These are phyloP conservation scores for Epichloe bromicola DNA, from an alignment of 2,329 filamentous ascomycete genomes.

Conservation along the genomic window DNA sequence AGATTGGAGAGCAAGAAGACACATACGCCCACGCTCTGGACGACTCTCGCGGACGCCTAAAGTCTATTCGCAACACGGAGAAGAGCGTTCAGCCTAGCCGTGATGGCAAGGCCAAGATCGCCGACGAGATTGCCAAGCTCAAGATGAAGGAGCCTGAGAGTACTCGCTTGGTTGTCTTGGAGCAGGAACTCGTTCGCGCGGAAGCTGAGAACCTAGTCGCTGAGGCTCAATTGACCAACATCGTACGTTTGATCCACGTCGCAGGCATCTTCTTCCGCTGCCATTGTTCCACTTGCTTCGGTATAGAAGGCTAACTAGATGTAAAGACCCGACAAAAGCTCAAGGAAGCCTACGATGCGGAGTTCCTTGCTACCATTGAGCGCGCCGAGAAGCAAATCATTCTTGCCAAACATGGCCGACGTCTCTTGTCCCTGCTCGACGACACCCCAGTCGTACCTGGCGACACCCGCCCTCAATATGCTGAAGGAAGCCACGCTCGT, in stretches of 20 bases:
- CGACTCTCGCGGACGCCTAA: conserved; percentile 69
- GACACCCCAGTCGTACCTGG: conserved; percentile 84
- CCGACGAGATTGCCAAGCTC: conserved; percentile 82
- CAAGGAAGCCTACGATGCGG: conserved; percentile 83
- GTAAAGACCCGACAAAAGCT: conserved; percentile 89
- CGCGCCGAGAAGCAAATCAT: conserved; percentile 95
- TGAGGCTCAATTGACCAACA: conserved; percentile 90
- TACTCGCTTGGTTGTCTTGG: conserved; percentile 66
- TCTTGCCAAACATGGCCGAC: conserved; percentile 77
- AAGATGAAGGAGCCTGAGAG: conserved; percentile 88
- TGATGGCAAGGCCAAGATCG: conserved; percentile 75
- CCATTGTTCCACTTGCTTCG: not conserved
- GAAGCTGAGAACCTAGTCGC: conserved; percentile 94
- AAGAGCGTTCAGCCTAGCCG: conserved; percentile 86
- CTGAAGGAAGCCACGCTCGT: conserved; percentile 52
- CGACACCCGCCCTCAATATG: conserved; percentile 58
- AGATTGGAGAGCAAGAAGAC: conserved; percentile 92
- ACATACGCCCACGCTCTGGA: conserved; percentile 75
- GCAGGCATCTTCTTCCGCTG: not conserved
- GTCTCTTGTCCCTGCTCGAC: conserved; percentile 74
- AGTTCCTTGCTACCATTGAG: conserved; percentile 86
- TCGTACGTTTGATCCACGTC: conserved; percentile 43
- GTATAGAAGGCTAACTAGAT: conserved; percentile 40
- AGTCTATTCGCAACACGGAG: conserved; percentile 91
- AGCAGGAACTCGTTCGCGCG: conserved; percentile 91